Evolutionary conservation across 1,284 basidiomycete species (phyloP), one percentile per base, ranked within the genome.

Genomic region (Boletus hoseneyae): DNA sequence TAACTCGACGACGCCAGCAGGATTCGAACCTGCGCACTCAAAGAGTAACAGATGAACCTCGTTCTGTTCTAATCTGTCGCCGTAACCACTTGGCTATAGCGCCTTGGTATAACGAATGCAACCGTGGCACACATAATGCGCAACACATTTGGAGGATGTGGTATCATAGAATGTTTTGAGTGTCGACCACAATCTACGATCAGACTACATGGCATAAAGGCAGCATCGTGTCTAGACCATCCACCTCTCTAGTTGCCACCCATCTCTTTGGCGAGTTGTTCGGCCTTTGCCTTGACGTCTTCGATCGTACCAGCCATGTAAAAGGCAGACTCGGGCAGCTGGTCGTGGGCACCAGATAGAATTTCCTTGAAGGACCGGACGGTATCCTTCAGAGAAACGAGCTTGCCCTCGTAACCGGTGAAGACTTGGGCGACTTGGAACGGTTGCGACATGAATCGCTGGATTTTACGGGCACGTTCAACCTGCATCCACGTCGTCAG

Each of bases 361-460:
- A 99, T 98, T 77, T 95, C 92, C 82, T 89, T 93, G 85, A 96
- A 97, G 42, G 93, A 95, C 61, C 86, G 86, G 66, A 95, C 69
- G 58, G 92, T 94, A 68, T 96, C 92, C 80, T 94, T 95, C 57
- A 97, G 77, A 18, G 93, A 77, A 42, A 98, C 95, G 56, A 98
- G 90, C 71, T 89, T 89, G 64, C 95, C 96, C 80, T 97, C 93
- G 69, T 93, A 94, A 82, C 96, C 96, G 69, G 96, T 98, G 86
- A 98, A 98, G 74, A 97, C 92, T 78, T 97, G 93, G 53, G 96
- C 96, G 73, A 99, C 96, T 69, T 93, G 90, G 91, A 98, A 99
- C 57, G 96, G 95, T 78, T 99, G 94, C 62, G 93, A 97, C 95
- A 97, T 97, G 90, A 97, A 97, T 82, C 90, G 88, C 72, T 91